Base-by-base conservation (phyloP, 192 early-diverging fungal species). In the Allomyces javanicus region DNA sequence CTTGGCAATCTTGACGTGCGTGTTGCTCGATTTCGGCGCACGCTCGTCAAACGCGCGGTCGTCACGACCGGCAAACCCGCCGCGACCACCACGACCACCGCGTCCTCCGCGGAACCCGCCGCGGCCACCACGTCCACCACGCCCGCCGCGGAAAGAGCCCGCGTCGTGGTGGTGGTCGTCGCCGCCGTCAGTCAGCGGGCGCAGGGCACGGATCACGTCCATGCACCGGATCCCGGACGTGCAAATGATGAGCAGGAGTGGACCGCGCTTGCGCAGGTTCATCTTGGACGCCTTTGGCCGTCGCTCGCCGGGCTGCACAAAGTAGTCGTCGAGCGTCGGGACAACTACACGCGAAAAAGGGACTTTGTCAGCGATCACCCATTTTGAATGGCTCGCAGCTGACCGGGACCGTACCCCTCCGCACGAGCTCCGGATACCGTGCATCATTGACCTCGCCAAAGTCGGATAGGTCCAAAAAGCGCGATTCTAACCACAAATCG, bases 1-100 rank as follows among this genome's bases (percentile, higher is more conserved):
- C 75, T 90, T 90, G 24, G 75, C 85, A 25, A 88, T 72, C 65
- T 77, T 78, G 17, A 21, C 17, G 17, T n/a, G 50, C 50, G 21
- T 58, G 12, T 14, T 14, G 50, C 17, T n/a, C 50, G 50, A 14
- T 58, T 14, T 14, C 50, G 50, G 50, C 33, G 33, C 33, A 7
- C 33, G 33, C 7, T 40, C 33, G 33, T 40, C 33, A 40, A 40
- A 40, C 7, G 33, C 33, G 50, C 50, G 50, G 50, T 58, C 50
- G 50, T 14, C 12, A 6, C 21, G 12, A 6, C 17, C 21, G 12
- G 9, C 50, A 14, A 21, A n/a, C 2, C 50, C 3, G 17, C 50
- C 50, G 50, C 50, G 17, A 58, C 50, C 50, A 58, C 50, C 50
- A 58, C 50, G 50, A 58, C 50, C 50, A 21, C 50, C 50, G 5